These are phyloP conservation scores for Vigna nakashimae DNA, from an alignment of 306 rosid species.

Conservation along the genomic window DNA sequence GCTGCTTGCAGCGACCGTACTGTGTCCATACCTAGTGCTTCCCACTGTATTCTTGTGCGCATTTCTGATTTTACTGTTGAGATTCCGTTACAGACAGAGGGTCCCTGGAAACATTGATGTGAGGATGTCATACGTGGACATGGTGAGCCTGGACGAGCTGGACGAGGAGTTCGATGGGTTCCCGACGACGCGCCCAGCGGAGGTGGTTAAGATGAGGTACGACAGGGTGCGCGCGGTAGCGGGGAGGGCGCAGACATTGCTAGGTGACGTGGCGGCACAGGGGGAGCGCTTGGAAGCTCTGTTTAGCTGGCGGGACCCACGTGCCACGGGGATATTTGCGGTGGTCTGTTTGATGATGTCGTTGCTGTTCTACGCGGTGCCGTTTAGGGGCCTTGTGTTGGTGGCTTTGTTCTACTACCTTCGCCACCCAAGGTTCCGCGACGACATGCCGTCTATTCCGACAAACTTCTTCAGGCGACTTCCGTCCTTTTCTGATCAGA, in stretches of 20 bases:
- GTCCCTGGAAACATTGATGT: constrained; percentile 66
- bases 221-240: constrained; percentile 78
- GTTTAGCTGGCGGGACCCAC: constrained; percentile 80
- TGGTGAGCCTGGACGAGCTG: constrained; percentile 70
- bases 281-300: constrained; percentile 90
- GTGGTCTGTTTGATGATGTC: constrained; percentile 73
- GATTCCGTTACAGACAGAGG: constrained; percentile 57
- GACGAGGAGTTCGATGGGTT: constrained; percentile 92
- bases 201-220: constrained; percentile 64
- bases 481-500: constrained; percentile 79
- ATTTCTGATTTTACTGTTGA: constrained; percentile 60
- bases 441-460: constrained; percentile 82
- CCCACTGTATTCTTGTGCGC: constrained; percentile 81
- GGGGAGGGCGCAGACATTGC: constrained; percentile 75
- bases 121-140: constrained; percentile 72
- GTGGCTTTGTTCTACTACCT: constrained; percentile 68
- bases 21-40: constrained; percentile 66
- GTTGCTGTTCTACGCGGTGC: constrained; percentile 68
- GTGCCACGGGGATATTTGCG: constrained; percentile 84
- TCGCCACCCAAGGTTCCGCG: constrained; percentile 83
- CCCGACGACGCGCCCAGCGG: constrained; percentile 60
- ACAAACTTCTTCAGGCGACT: constrained; percentile 75
- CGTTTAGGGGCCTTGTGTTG: constrained; percentile 65
- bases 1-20: constrained; percentile 58
- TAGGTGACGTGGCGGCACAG: constrained; percentile 91